Evolutionary conservation across 1,284 basidiomycete species (phyloP).

Genomic region (Wallemia hederae): DNA sequence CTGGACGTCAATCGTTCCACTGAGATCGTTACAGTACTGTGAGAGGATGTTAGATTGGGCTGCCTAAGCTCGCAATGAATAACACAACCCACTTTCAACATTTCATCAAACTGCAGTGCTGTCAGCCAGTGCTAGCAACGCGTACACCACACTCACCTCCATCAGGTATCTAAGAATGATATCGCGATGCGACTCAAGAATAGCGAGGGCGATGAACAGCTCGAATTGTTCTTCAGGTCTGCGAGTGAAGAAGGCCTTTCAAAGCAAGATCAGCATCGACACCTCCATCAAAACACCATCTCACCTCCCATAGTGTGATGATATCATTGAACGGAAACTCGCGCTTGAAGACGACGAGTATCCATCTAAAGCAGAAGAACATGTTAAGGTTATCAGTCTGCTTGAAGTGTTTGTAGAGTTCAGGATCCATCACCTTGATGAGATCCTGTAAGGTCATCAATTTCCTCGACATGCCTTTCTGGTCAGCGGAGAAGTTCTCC

Average conservation of each 20-base stretch:
- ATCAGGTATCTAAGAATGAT: slow-evolving; percentile 75
- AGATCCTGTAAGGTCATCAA: slow-evolving; percentile 64
- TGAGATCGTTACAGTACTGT: slow-evolving; percentile 75
- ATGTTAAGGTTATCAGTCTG: slow-evolving; percentile 70
- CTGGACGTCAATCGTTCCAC: slow-evolving; percentile 76
- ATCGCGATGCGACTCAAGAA: slow-evolving; percentile 76
- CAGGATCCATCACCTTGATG: slow-evolving; percentile 75
- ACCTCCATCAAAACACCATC: slow-evolving; percentile 1
- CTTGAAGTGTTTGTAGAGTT: slow-evolving; percentile 65
- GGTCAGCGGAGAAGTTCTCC: slow-evolving; percentile 80
- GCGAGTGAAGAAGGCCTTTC: slow-evolving; percentile 2
- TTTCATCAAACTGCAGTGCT: slow-evolving; percentile 35
- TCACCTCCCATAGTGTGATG: slow-evolving; percentile 60
- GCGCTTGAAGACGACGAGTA: slow-evolving; percentile 72
- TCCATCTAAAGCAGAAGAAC: slow-evolving; percentile 95
- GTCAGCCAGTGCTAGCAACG: neutral
- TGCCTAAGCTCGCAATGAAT: slow-evolving; percentile 3
- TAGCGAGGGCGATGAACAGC: slow-evolving; percentile 76
- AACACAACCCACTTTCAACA: slow-evolving; percentile 34
- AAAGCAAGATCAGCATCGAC: neutral
- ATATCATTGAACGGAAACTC: slow-evolving; percentile 80
- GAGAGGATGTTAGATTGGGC: neutral
- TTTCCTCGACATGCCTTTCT: slow-evolving; percentile 90
- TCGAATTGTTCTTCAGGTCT: slow-evolving; percentile 28
- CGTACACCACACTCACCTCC: slow-evolving; percentile 30